Evolutionary conservation across 176 grass and related monocot species (phyloP).

Genomic region (Luzula sylvatica): DNA sequence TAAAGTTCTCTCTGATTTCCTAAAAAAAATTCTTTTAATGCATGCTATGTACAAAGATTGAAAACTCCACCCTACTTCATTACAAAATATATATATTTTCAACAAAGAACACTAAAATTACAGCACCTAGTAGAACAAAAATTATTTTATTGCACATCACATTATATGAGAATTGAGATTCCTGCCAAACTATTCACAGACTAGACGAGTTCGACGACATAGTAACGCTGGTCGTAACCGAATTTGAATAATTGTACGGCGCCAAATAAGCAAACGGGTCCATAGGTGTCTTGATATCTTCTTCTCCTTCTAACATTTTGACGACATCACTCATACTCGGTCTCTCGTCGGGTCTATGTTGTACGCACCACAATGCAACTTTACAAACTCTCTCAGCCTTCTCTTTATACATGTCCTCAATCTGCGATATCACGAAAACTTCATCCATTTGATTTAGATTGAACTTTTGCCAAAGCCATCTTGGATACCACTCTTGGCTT

Average conservation of each 20-base stretch:
- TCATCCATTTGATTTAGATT: conserved; percentile 15
- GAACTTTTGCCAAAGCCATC: conserved; percentile 45
- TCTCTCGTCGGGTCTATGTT: conserved; percentile 43
- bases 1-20: too few relatives aligned
- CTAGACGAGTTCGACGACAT: too few relatives aligned
- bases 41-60: too few relatives aligned
- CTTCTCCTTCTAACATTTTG: conserved; percentile 64
- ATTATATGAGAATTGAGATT: too few relatives aligned
- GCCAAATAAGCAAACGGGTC: conserved; percentile 45
- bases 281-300: conserved; percentile 26
- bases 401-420: conserved; percentile 25
- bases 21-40: too few relatives aligned
- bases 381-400: conserved; percentile 42
- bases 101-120: too few relatives aligned
- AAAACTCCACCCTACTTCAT: too few relatives aligned
- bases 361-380: conserved; percentile 68
- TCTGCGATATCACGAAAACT: conserved; percentile 15
- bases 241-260: not conserved
- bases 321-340: conserved; percentile 52
- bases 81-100: too few relatives aligned
- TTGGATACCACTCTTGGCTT: conserved; percentile 66
- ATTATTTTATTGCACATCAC: too few relatives aligned
- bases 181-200: too few relatives aligned
- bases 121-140: too few relatives aligned
- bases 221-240: not conserved